Evolutionary conservation across 768 basidiomycete species (phyloP), one percentile per base, ranked within the genome.

Genomic region (Tephrocybe sp.): DNA sequence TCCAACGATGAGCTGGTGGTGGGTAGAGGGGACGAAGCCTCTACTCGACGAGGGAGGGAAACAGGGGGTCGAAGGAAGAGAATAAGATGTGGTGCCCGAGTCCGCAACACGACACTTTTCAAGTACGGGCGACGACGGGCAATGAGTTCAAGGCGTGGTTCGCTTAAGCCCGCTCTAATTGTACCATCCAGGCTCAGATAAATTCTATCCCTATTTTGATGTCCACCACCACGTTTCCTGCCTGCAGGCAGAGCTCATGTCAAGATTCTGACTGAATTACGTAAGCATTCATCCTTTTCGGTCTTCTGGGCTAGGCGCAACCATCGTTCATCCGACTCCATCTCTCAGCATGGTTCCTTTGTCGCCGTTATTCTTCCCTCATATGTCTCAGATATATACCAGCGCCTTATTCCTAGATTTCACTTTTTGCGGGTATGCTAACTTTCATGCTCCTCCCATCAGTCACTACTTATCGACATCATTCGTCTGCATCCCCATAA

Each of bases 181-280:
- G 59, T 53, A 55, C 57, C 54, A 63, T 65, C 66, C 71, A 73
- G 76, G 73, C 68, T 69, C 71, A 72, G 68, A 67, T 58, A 74
- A 73, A 73, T 71, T 69, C 64, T 62, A 71, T 71, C 68, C 68
- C 72, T 73, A 64, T 75, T 85, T 80, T 77, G 79, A 83, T 73
- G n/a, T 68, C 68, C 73, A 69, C 69, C 79, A 71, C 71, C 78
- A 87, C 85, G 85, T 85, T 85, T 76, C 73, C 70, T 83, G 85
- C 85, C 85, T 86, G 83, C 83, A 86, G 84, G 85, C 84, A 79
- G 64, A 61, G 56, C 62, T 65, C 68, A 58, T 69, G 65, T 73
- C 74, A 72, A 65, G 64, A 66, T 67, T 66, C 69, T 55, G 56
- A 50, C 56, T 33, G 42, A 57, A 65, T 70, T 69, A 76, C 68